phyloP scores from a whole-genome alignment of 805 yeast genomes.

The Starmerella bacillaris region DNA sequence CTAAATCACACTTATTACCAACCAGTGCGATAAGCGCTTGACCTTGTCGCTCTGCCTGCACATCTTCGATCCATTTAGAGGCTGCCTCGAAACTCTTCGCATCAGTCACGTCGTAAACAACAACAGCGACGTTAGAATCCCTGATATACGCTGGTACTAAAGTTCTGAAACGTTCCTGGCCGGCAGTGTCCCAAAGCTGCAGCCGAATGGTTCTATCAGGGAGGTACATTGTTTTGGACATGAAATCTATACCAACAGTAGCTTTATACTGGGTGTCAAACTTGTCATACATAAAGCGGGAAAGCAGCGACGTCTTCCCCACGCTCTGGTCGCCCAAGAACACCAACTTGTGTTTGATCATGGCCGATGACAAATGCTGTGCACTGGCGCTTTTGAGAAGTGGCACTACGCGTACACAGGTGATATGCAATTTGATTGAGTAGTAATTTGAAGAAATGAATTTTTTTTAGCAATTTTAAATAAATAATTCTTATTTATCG shows the following conservation, averaged over 20 bases:
- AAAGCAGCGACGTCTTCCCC: constrained; percentile 87
- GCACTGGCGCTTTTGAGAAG: too few relatives aligned
- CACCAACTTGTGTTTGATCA: constrained; percentile 48
- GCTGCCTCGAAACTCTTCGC: constrained; percentile 64
- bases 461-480: too few relatives aligned
- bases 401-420: too few relatives aligned
- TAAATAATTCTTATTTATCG: too few relatives aligned
- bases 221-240: constrained; percentile 84
- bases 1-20: constrained; percentile 80
- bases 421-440: too few relatives aligned
- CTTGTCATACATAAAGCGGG: constrained; percentile 96
- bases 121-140: constrained; percentile 92
- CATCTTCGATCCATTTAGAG: constrained; percentile 87
- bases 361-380: too few relatives aligned
- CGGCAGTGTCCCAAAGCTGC: constrained; percentile 96
- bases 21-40: constrained; percentile 80
- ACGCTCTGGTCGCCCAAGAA: constrained; percentile 96
- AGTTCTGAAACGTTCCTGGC: constrained; percentile 89
- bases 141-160: constrained; percentile 89
- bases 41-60: constrained; percentile 74
- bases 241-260: constrained; percentile 89
- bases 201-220: constrained; percentile 90
- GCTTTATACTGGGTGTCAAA: constrained; percentile 90
- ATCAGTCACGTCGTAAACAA: constrained; percentile 84
- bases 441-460: too few relatives aligned